phyloP scores from a whole-genome alignment of 768 basidiomycete species.

The Mycena floridula region DNA sequence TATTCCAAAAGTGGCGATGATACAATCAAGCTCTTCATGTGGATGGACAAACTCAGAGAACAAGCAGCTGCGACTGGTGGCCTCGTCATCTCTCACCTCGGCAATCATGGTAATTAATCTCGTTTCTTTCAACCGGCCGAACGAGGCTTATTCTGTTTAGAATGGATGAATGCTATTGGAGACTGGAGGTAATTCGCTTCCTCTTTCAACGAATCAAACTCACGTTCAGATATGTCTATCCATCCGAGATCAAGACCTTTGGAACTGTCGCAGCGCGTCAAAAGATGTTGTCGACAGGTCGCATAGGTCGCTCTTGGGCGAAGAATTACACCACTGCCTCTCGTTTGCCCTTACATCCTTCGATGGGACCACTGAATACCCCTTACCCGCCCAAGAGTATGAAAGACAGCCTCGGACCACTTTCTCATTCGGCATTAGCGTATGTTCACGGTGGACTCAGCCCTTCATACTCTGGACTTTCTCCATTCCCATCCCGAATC shows the following conservation, averaged over 20 bases:
- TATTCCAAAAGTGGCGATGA: constrained; percentile 67
- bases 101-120: constrained; percentile 99
- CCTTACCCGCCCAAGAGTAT: constrained; percentile 38
- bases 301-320: constrained; percentile 79
- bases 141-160: too few species aligned
- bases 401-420: constrained; percentile 27
- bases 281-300: constrained; percentile 67
- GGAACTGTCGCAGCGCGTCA: constrained; percentile 68
- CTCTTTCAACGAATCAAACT: constrained; percentile 2
- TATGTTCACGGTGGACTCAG: constrained; percentile 93
- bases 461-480: constrained; percentile 64
- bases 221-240: constrained; percentile 68
- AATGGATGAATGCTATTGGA: too few species aligned
- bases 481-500: constrained; percentile 80
- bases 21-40: constrained; percentile 76
- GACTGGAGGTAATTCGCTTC: constrained; percentile 68
- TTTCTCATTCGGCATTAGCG: constrained; percentile 78
- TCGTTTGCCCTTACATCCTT: constrained; percentile 74
- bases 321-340: constrained; percentile 78
- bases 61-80: constrained; percentile 71
- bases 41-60: constrained; percentile 78
- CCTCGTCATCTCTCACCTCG: constrained; percentile 69
- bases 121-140: too few species aligned
- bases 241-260: constrained; percentile 78
- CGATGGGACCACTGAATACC: constrained; percentile 62